Conservation (phyloP, 345 rosid genomes). For the Hibiscus mutabilis region DNA sequence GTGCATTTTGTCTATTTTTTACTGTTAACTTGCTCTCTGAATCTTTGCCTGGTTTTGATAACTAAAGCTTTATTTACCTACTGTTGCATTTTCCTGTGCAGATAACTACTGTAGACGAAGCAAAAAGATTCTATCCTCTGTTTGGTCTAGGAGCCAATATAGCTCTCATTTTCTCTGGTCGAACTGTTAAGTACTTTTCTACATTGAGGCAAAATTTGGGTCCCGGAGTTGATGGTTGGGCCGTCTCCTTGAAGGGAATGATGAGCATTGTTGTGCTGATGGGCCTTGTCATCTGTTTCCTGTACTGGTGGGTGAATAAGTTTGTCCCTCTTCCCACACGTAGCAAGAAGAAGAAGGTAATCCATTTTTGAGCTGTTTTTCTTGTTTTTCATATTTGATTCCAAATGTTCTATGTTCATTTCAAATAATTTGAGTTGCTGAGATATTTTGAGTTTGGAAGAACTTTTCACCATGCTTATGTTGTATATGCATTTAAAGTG, state of each 20-base stretch:
- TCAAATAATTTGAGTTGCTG: not conserved
- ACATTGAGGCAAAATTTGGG: constrained; percentile 77
- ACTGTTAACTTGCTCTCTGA: not conserved
- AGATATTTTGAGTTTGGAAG: not conserved
- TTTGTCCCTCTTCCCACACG: constrained; percentile 76
- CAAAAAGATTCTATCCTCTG: constrained; percentile 87
- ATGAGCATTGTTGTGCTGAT: constrained; percentile 89
- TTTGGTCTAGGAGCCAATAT: constrained; percentile 94
- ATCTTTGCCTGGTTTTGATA: not conserved
- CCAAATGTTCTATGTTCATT: not conserved
- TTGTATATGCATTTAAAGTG: not conserved
- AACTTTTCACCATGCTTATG: not conserved
- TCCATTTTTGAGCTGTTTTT: not conserved
- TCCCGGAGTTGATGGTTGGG: constrained; percentile 99
- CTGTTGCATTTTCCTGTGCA: constrained; percentile 29
- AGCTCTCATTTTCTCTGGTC: constrained; percentile 87
- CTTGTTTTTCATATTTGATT: constrained; percentile 10
- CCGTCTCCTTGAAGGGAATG: constrained; percentile 86
- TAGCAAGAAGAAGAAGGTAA: constrained; percentile 96
- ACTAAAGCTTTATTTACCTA: constrained; percentile 1
- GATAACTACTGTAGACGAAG: constrained; percentile 95
- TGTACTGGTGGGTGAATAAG: constrained; percentile 93
- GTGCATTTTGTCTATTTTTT: not conserved
- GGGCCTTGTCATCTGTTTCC: constrained; percentile 76
- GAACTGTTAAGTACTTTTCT: constrained; percentile 95